Evolutionary conservation across 805 yeast species (phyloP).

Genomic region (Ogataea pini): DNA sequence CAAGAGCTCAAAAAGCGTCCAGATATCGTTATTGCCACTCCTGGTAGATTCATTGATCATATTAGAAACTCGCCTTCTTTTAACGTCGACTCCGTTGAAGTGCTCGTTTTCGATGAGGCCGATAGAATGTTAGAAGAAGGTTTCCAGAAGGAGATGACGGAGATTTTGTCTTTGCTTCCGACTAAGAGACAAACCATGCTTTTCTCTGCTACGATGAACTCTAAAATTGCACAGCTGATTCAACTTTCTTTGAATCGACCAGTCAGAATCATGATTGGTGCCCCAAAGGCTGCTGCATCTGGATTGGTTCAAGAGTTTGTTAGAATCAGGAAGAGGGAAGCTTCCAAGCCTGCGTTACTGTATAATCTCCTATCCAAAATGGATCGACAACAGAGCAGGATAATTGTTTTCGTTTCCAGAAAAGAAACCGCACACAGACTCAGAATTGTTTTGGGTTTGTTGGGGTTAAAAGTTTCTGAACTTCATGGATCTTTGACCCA

Average conservation of each 20-base stretch:
- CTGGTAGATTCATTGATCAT: constrained; percentile 98
- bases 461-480: constrained; percentile 78
- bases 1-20: constrained; percentile 91
- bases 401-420: constrained; percentile 88
- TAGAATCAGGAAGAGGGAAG: constrained; percentile 88
- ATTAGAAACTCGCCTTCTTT: constrained; percentile 93
- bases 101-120: constrained; percentile 94
- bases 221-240: constrained; percentile 82
- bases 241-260: constrained; percentile 88
- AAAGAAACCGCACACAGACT: constrained; percentile 88
- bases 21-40: constrained; percentile 95
- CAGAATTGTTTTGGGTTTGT: constrained; percentile 70
- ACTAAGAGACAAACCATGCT: constrained; percentile 89
- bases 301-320: constrained; percentile 92
- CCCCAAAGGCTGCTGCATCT: constrained; percentile 92
- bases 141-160: constrained; percentile 91
- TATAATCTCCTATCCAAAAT: constrained; percentile 68
- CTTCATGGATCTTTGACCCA: constrained; percentile 83
- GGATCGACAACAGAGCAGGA: constrained; percentile 65
- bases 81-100: constrained; percentile 86
- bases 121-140: constrained; percentile 99
- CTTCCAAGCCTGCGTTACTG: constrained; percentile 78
- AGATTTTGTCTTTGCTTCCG: constrained; percentile 84
- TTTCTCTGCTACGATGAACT: constrained; percentile 98
- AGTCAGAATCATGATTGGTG: constrained; percentile 92